Evolutionary conservation across 495 filamentous ascomycete genomes (phyloP), one percentile per base, ranked within the genome.

Genomic region (Talaromyces liani): DNA sequence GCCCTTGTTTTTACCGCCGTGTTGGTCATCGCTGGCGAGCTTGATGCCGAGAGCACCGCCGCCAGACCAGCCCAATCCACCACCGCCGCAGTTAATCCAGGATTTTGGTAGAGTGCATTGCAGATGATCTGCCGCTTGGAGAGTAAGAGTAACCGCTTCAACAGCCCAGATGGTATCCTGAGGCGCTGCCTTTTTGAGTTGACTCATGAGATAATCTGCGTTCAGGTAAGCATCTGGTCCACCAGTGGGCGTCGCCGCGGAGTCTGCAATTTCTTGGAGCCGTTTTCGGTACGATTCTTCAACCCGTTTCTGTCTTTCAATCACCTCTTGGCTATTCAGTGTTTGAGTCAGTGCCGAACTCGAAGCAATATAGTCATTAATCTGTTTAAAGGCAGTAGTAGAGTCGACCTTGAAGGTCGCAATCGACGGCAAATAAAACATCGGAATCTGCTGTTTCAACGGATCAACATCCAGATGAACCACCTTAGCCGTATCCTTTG

Each of bases 51-150:
- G 74, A 2, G 90, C 85, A 62, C 84, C 93, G 53, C 93, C 93
- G 22, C 93, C 93, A n/a, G 89, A 93, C 93, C 93, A 98, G 20
- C 93, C 93, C 0, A 97, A 81, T 3, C 93, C 93, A 39, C 93
- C 93, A 34, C 93, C 93, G 14, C 93, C 93, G 72, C 93, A 98
- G 77, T 96, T 96, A 70, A 96, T 87, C 88, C 91, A 94, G 7
- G 86, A 87, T 5, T 92, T 90, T 0, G 92, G 93, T 1, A 86
- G 65, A 14, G 84, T 89, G 10, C 88, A 87, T 69, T 85, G 84
- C n/a, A 97, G 70, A 66, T 91, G 88, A 67, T 98, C 91, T 22
- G 91, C 87, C 14, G 95, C 90, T 58, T 89, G 85, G 2, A 71
- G 73, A 0, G 91, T 91, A 61, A 90, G 87, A 6, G 93, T 98